Percentiles rank a stretch among this genome's conserved stretches.
Conservation (phyloP, 306 rosid species). For the Prinsepia uniflora region DNA sequence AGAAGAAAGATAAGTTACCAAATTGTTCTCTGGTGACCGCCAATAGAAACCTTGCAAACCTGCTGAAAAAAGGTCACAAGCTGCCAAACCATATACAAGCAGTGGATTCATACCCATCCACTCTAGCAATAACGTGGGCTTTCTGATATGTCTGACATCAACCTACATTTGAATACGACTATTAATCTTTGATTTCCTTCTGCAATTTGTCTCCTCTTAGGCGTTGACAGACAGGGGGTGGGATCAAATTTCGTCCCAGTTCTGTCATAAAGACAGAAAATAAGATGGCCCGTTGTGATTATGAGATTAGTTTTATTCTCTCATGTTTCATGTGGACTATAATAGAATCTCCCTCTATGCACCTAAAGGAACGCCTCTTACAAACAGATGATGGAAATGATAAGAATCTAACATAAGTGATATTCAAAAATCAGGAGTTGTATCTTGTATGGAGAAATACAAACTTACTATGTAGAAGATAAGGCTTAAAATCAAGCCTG, state of each 20-base stretch:
- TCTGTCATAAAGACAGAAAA: too few relatives aligned
- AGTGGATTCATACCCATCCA: conserved; percentile 89
- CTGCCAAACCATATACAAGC: conserved; percentile 61
- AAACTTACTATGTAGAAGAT: conserved; percentile 60
- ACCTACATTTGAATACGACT: conserved; percentile 36
- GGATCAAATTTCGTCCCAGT: too few relatives aligned
- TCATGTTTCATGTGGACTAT: too few relatives aligned
- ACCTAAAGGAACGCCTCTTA: too few relatives aligned
- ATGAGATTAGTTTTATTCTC: too few relatives aligned
- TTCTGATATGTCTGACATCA: conserved; percentile 48
- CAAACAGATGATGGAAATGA: too few relatives aligned
- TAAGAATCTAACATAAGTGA: too few relatives aligned
- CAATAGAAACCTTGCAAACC: conserved; percentile 72
- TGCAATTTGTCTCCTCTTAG: neutral
- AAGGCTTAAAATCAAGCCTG: conserved; percentile 56
- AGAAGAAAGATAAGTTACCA: conserved; percentile 40
- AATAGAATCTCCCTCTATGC: neutral
- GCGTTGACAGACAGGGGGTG: too few relatives aligned
- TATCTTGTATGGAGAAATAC: neutral
- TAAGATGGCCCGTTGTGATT: too few relatives aligned
- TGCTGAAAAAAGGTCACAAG: conserved; percentile 67
- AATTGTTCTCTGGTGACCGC: conserved; percentile 63
- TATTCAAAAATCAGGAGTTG: neutral
- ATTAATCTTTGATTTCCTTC: neutral
- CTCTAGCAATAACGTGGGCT: conserved; percentile 52